Base-by-base conservation (phyloP, 2,329 filamentous ascomycete species). In the Reticulascus tulasneorum region DNA sequence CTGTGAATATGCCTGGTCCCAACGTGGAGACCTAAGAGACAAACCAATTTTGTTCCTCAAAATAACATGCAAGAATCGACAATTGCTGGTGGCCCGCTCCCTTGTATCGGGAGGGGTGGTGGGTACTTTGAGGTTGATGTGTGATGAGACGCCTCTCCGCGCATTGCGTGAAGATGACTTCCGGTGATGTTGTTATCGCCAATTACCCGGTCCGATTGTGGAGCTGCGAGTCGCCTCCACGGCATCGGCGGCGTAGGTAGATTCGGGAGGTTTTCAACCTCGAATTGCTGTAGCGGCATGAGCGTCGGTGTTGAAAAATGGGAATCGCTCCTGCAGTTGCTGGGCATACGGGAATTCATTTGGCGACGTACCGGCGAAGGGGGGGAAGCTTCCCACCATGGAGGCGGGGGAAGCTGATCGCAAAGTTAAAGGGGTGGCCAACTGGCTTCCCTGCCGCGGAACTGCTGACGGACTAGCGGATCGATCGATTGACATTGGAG, bases 261-360 rank as follows among this genome's bases (percentile, higher is more conserved):
- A n/a, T n/a, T n/a, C n/a, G n/a, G n/a, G n/a, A n/a, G n/a, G n/a
- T n/a, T n/a, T n/a, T 39, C 59, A 67, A 35, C 64, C 60, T 37
- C 58, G 56, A 38, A 67, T 78, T 26, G 72, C 71, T 52, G 71
- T 68, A 28, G 69, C 59, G 36, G 67, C 50, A 56, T 75, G 66
- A 52, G 68, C 52, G 39, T 76, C 71, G 35, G 66, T 46, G 28
- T 60, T 58, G 54, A 59, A 66, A 31, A 68, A 69, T 12, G 69
- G 70, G 44, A 75, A 75, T 35, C 64, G 66, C 40, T 72, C 66
- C 51, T 62, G 58, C 46, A 64, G 47, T 40, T 62, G 62, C 45
- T 68, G 62, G 37, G 54, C 47, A 43, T 63, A 68, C 22, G 60
- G 49, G 34, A 59, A 55, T 33, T 66, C 67, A 48, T 55, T 58